These are phyloP conservation scores for Hortaea werneckii DNA, from an alignment of 2,329 filamentous ascomycete species.

Conservation along the genomic window DNA sequence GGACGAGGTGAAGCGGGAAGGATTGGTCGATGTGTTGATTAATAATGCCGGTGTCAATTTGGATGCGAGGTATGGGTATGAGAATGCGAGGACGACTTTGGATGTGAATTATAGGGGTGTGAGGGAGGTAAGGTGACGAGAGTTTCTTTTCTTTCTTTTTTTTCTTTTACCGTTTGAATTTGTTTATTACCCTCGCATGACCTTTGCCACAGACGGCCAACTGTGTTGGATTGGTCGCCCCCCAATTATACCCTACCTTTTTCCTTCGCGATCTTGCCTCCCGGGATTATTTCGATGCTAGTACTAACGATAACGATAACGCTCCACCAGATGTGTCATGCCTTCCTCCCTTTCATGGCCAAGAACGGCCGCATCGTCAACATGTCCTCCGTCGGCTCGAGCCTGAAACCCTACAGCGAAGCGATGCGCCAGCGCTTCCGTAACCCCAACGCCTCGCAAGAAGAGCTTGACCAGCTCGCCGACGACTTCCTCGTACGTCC, in stretches of 20 bases:
- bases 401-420: conserved; percentile 21
- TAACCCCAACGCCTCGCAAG: conserved; percentile 9
- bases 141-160: background rate
- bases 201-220: no score
- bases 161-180: no score
- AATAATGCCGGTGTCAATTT: conserved; percentile 29
- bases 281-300: background rate
- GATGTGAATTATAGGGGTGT: conserved; percentile 28
- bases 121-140: conserved; percentile 14
- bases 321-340: conserved; percentile 19
- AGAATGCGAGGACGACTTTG: conserved; percentile 23
- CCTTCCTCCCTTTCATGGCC: conserved; percentile 21
- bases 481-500: conserved; percentile 18
- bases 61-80: conserved; percentile 16
- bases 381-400: conserved; percentile 24
- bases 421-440: conserved; percentile 18
- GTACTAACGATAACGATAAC: background rate
- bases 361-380: conserved; percentile 27
- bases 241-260: background rate
- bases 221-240: no score
- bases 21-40: conserved; percentile 25
- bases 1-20: conserved; percentile 15
- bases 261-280: background rate
- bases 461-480: conserved; percentile 22
- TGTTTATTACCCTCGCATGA: no score